These are phyloP conservation scores for Stephanodiscus triporus DNA, from an alignment of 108 stramenopile genomes.

Conservation along the genomic window DNA sequence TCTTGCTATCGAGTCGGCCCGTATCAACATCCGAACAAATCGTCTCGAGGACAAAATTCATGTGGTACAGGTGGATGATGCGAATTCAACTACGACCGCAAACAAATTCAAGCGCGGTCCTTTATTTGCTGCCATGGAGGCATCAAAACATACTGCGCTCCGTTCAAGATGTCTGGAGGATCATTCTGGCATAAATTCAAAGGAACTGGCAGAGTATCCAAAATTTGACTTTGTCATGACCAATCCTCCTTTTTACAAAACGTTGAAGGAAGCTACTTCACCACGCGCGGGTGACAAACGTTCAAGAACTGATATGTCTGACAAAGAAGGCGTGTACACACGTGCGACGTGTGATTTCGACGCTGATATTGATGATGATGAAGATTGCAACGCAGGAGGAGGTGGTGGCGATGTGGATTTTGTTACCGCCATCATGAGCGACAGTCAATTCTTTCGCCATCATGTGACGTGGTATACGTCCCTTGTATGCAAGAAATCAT, in stretches of 20 bases:
- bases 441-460: conserved; percentile 59
- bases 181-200: background rate
- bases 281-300: conserved; percentile 73
- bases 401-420: conserved; percentile 68
- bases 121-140: conserved; percentile 37
- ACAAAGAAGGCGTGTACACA: conserved; percentile 67
- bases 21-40: conserved; percentile 75
- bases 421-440: conserved; percentile 51
- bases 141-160: conserved; percentile 8
- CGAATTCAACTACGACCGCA: background rate
- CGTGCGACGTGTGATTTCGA: conserved; percentile 42
- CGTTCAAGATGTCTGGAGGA: background rate
- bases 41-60: conserved; percentile 56
- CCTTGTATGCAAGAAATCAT: conserved; percentile 79
- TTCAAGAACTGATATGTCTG: conserved; percentile 67
- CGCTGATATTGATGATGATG: conserved; percentile 56
- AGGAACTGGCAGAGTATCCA: conserved; percentile 8
- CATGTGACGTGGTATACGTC: conserved; percentile 80
- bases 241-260: conserved; percentile 93
- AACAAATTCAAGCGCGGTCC: conserved; percentile 18
- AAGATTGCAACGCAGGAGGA: conserved; percentile 25
- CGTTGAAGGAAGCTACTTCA: conserved; percentile 50
- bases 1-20: conserved; percentile 70
- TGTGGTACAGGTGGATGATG: conserved; percentile 50
- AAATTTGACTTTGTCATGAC: conserved; percentile 89